Evolutionary conservation across 805 yeast species (phyloP).

Genomic region (Saccharomycopsis javanensis): DNA sequence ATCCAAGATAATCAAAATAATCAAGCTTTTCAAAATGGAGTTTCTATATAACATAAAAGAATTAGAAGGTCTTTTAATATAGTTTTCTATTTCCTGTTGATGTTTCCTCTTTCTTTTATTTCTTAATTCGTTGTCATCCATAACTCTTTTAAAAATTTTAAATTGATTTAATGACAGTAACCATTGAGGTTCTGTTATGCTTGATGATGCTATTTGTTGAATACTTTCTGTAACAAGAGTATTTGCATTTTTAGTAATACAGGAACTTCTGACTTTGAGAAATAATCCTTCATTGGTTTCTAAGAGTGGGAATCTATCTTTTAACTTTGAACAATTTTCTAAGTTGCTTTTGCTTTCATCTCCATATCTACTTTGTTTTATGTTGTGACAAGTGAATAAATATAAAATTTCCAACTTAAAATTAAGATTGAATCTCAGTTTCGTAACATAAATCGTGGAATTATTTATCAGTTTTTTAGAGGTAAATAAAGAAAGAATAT

Average conservation of each 20-base stretch:
- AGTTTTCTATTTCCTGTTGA: neutral
- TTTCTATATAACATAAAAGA: constrained; percentile 39
- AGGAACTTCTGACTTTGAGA: constrained; percentile 12
- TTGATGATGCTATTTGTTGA: neutral
- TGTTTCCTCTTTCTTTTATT: neutral
- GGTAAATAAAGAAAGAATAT: neutral
- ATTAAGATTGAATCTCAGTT: neutral
- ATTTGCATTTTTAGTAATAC: neutral
- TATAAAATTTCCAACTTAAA: constrained; percentile 10
- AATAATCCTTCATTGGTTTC: constrained; percentile 4
- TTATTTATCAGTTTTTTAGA: neutral
- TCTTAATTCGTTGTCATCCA: constrained; percentile 4
- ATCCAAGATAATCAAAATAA: constrained; percentile 23
- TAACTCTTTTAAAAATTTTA: neutral
- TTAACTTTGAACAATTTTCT: neutral
- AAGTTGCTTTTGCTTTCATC: neutral
- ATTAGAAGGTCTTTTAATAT: constrained; percentile 38
- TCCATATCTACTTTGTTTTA: neutral
- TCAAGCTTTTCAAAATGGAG: constrained; percentile 33
- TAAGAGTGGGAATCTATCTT: constrained; percentile 8
- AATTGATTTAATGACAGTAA: constrained; percentile 6
- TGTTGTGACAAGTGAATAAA: constrained; percentile 1
- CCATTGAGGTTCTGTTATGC: neutral
- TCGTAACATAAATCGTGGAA: neutral
- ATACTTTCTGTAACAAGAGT: neutral